Conservation (phyloP, 1,284 basidiomycete genomes). For the Volvariella surrecta region DNA sequence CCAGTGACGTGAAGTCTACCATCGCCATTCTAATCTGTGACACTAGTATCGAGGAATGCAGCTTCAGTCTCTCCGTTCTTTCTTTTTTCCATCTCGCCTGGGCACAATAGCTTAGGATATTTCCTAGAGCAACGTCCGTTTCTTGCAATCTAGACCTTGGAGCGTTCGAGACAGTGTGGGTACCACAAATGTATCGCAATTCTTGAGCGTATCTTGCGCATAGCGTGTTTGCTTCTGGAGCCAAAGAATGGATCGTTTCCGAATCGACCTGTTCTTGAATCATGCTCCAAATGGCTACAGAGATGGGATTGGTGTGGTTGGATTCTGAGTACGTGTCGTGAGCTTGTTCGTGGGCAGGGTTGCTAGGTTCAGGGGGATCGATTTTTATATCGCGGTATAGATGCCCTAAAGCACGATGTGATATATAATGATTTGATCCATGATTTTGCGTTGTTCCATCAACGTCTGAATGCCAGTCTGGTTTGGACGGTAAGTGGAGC, state of each 20-base stretch:
- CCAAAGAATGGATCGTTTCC: background rate
- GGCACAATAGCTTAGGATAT: conserved; percentile 58
- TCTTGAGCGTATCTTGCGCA: conserved; percentile 54
- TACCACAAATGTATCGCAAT: conserved; percentile 56
- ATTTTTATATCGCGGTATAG: conserved; percentile 56
- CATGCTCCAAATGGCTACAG: conserved; percentile 22
- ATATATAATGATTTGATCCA: conserved; percentile 60
- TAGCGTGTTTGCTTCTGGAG: conserved; percentile 13
- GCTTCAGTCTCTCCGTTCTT: conserved; percentile 51
- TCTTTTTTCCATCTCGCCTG: conserved; percentile 53
- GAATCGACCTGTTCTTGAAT: conserved; percentile 9
- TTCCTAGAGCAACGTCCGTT: conserved; percentile 65
- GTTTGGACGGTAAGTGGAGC: conserved; percentile 54
- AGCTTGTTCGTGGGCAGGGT: conserved; percentile 9
- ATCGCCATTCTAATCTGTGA: background rate
- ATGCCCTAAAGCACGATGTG: conserved; percentile 55
- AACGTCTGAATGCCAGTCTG: conserved; percentile 71
- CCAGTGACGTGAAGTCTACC: background rate
- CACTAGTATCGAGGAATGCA: background rate
- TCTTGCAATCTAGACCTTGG: conserved; percentile 51
- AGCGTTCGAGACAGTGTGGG: conserved; percentile 54
- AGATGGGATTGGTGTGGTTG: conserved; percentile 23
- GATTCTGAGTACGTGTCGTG: conserved; percentile 39
- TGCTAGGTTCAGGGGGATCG: conserved; percentile 25
- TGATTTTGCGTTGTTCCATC: conserved; percentile 37